Evolutionary conservation across 164 flowering plant genomes (phyloP), one percentile per base, ranked within the genome.

Genomic region (Vitis riparia): DNA sequence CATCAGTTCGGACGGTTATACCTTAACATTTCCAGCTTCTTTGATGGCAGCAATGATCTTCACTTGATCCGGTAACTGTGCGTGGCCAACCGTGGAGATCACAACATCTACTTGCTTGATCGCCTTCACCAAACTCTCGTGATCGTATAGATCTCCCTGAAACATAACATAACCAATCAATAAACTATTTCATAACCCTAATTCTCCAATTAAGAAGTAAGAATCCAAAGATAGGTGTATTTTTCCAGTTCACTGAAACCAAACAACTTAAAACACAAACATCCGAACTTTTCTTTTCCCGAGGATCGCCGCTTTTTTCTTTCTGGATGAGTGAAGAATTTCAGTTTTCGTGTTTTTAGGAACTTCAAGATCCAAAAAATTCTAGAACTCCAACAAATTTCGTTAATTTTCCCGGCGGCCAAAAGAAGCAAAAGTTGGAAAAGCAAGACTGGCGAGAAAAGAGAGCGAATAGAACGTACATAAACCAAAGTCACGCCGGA

Each of bases 61-160:
- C 4, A 60, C 66, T 59, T 80, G 83, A 70, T 77, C 81, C 10
- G 64, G 75, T 9, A 80, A 16, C 68, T 71, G 73, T 68, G 44
- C 11, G 15, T 30, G 71, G n/a, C 83, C 83, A 0, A 83, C 77
- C 0, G 83, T 71, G 0, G 86, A 83, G 53, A 83, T 83, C 63
- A 83, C 86, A 48, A 80, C 84, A 77, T 83, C 86, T 62, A 80
- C 86, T 51, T 80, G 73, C 73, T 83, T 37, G 44, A 37, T 37
- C 44, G 7, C 44, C 44, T 37, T 37, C 44, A 37, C 44, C 44
- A 37, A 37, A 37, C 44, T 37, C 44, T 37, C 44, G 44, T 37
- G 7, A 37, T 37, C 27, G 27, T 23, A 23, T 23, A 23, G 27
- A 23, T 23, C 27, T 37, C 7, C 44, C 27, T 23, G 44, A 0